Base-by-base conservation (phyloP, 129 eudicot species). In the Artemisia argyi region DNA sequence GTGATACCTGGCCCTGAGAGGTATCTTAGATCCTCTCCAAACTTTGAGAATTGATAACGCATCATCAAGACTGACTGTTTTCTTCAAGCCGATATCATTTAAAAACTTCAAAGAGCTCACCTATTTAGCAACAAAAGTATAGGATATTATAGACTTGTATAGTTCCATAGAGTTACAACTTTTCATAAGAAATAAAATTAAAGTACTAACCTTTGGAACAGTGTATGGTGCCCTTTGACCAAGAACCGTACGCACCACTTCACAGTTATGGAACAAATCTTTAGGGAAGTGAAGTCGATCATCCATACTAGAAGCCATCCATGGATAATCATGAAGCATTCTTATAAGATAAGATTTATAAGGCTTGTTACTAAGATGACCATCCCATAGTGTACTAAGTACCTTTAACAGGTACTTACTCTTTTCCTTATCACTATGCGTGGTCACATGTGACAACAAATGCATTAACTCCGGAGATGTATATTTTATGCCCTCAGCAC, bases 331-430 rank as follows among this genome's bases (percentile, higher is more conserved):
- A 73, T 73, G 68, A 69, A 91, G 85, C 22, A 58, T 72, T 56
- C 77, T 76, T 28, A 69, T n/a, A 67, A 91, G 20, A 32, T 91
- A 91, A 16, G 91, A 82, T 56, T 77, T 79, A 32, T 79, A 87
- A 5, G 66, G 67, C 63, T 85, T 91, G 52, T 83, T 81, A 71
- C 80, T 46, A 66, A 85, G 85, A 82, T 28, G 68, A 47, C 66
- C 86, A 78, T 91, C 91, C 97, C 97, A 91, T 28, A 83, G 55
- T 26, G 81, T 81, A 78, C 85, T 95, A 61, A 91, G 88, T 67
- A 85, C 76, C 83, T 85, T 87, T 79, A 90, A 71, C 15, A 90
- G 84, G 69, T 81, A 81, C 72, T 59, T 79, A 72, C 85, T 80
- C 78, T 76, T 85, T 64, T 77, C 80, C 65, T 19, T 51, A 75